A percentile compares a stretch with the other conserved stretches of the same genome.
phyloP scores from a whole-genome alignment of 805 yeast genomes.

The Myxozyma monticola region DNA sequence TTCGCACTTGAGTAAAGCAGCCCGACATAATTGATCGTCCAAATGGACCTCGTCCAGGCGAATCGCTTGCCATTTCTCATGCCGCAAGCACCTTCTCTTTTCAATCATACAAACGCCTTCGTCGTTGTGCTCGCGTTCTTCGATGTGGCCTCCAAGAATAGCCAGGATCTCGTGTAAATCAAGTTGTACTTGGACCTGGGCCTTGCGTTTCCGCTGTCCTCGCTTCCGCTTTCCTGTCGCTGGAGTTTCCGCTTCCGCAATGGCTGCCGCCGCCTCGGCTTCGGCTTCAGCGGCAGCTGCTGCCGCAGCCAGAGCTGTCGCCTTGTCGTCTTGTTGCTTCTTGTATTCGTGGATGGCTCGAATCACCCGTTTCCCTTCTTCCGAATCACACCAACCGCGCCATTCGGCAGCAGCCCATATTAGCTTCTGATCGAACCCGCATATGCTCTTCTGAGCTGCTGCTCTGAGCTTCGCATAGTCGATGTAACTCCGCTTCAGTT shows the following conservation, averaged over 20 bases:
- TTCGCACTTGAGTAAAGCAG: slow-evolving; percentile 8
- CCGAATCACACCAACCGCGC: slow-evolving; percentile 25
- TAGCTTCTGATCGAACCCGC: slow-evolving; percentile 35
- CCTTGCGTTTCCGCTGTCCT: neutral
- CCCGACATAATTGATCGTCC: slow-evolving; percentile 19
- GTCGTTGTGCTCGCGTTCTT: slow-evolving; percentile 1
- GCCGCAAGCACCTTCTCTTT: slow-evolving; percentile 29
- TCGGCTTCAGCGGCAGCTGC: neutral
- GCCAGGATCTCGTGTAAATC: slow-evolving; percentile 11
- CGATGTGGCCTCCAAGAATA: slow-evolving; percentile 5
- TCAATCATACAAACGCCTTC: slow-evolving; percentile 28
- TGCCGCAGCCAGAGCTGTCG: neutral
- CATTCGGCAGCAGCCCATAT: slow-evolving; percentile 34
- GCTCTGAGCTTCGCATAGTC: slow-evolving; percentile 30
- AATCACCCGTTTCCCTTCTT: slow-evolving; percentile 17
- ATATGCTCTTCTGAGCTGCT: slow-evolving; percentile 34
- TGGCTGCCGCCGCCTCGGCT: neutral
- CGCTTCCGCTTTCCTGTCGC: neutral
- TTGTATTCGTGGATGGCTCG: slow-evolving; percentile 7
- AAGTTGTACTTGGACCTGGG: slow-evolving; percentile 6
- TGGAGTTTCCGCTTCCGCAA: neutral
- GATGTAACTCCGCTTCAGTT: slow-evolving; percentile 22
- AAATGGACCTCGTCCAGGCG: slow-evolving; percentile 28
- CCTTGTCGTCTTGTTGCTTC: slow-evolving; percentile 5
- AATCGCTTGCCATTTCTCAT: slow-evolving; percentile 30